Conservation (phyloP, 805 yeast genomes). For the Metschnikowia sp. region DNA sequence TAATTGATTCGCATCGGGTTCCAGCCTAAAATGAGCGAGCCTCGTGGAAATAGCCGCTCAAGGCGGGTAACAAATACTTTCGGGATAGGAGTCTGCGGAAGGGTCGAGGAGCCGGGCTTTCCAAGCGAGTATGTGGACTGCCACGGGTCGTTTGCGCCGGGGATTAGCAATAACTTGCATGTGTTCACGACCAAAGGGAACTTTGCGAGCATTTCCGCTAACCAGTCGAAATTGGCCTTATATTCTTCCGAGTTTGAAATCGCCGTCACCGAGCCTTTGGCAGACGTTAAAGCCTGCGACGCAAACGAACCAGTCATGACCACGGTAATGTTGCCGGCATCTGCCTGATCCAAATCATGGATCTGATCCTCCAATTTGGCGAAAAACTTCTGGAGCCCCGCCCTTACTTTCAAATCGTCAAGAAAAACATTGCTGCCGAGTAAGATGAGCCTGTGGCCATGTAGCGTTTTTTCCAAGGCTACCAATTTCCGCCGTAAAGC, state of each 20-base stretch:
- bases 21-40: slow-evolving; percentile 42
- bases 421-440: slow-evolving; percentile 74
- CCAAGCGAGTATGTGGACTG: slow-evolving; percentile 66
- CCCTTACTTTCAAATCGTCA: slow-evolving; percentile 56
- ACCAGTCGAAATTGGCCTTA: slow-evolving; percentile 66
- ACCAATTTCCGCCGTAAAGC: slow-evolving; percentile 53
- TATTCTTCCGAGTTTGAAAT: slow-evolving; percentile 54
- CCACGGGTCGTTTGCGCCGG: slow-evolving; percentile 96
- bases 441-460: slow-evolving; percentile 58
- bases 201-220: slow-evolving; percentile 62
- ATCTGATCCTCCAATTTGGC: slow-evolving; percentile 40
- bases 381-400: slow-evolving; percentile 65
- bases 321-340: slow-evolving; percentile 51
- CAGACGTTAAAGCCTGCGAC: slow-evolving; percentile 59
- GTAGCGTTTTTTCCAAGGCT: slow-evolving; percentile 52
- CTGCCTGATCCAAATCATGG: slow-evolving; percentile 34
- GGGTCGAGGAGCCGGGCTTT: slow-evolving; percentile 28
- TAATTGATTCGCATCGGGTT: slow-evolving; percentile 81
- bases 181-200: slow-evolving; percentile 51
- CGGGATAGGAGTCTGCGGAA: slow-evolving; percentile 74
- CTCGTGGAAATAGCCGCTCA: slow-evolving; percentile 41
- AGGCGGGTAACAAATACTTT: slow-evolving; percentile 66
- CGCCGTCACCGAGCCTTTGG: slow-evolving; percentile 47
- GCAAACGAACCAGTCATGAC: slow-evolving; percentile 80
- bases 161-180: slow-evolving; percentile 68